Evolutionary conservation across 441 rosid species (phyloP).

Genomic region (Omphalea diandra): DNA sequence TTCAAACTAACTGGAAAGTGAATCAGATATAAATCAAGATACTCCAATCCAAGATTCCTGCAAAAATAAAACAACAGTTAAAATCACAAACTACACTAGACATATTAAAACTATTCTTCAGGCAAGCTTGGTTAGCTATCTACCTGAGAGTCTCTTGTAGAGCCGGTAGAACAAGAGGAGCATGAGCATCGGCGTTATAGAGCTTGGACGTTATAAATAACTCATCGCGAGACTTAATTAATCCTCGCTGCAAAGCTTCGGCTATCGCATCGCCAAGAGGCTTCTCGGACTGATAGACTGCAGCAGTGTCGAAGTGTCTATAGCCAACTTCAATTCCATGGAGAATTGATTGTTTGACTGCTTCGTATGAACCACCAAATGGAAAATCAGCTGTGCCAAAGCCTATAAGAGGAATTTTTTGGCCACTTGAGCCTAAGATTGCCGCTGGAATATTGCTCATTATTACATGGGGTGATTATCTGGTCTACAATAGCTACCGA

Average conservation of each 20-base stretch:
- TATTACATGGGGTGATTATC: too few species aligned
- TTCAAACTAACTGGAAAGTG: conserved; percentile 48
- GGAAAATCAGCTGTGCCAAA: conserved; percentile 17
- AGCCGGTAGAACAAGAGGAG: conserved; percentile 12
- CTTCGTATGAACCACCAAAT: not conserved
- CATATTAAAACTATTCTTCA: too few species aligned
- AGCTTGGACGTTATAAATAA: conserved; percentile 41
- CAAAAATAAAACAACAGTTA: not conserved
- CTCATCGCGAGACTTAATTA: conserved; percentile 29
- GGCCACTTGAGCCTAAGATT: not conserved
- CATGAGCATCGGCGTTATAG: conserved; percentile 1
- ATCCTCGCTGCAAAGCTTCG: conserved; percentile 23
- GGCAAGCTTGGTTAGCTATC: too few species aligned
- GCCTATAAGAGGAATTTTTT: not conserved
- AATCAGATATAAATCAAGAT: conserved; percentile 51
- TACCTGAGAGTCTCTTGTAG: conserved; percentile 6
- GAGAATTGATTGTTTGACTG: not conserved
- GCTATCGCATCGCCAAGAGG: conserved; percentile 33
- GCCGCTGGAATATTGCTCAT: not conserved
- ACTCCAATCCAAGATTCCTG: conserved; percentile 50
- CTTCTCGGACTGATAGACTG: conserved; percentile 24
- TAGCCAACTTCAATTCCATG: conserved; percentile 32
- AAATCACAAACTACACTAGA: too few species aligned
- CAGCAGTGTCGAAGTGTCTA: conserved; percentile 33
- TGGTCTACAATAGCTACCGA: too few species aligned